Percentiles rank a stretch among this genome's conserved stretches.
These are phyloP conservation scores for Trypanosoma boissoni DNA, from an alignment of 208 protist genomes.

Conservation along the genomic window DNA sequence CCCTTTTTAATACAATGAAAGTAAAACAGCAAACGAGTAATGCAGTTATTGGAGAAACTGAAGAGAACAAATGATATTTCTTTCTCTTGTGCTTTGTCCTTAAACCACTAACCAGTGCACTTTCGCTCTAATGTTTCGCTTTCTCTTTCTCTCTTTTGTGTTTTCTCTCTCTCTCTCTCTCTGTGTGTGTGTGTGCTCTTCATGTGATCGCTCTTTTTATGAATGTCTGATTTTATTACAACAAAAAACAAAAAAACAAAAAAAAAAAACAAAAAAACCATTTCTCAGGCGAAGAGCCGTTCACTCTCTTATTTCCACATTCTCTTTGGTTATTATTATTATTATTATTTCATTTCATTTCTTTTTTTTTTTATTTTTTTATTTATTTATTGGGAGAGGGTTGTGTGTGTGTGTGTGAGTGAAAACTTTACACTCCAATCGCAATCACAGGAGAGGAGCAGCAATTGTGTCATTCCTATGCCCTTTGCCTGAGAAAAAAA, in stretches of 20 bases:
- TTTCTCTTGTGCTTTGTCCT: slow-evolving; percentile 6
- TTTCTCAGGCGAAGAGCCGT: too few relatives aligned
- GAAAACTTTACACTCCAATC: too few relatives aligned
- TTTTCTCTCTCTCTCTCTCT: slow-evolving; percentile 10
- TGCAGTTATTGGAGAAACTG: too few relatives aligned
- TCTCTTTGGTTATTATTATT: not conserved
- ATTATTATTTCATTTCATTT: slow-evolving; percentile 1
- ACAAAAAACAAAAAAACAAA: not conserved
- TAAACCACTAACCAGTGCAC: too few relatives aligned
- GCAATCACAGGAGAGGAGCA: too few relatives aligned
- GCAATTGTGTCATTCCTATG: too few relatives aligned
- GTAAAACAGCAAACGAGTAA: too few relatives aligned
- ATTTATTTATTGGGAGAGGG: not conserved
- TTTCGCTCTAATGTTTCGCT: too few relatives aligned
- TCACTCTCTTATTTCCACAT: too few relatives aligned
- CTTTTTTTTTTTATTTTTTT: slow-evolving; percentile 18
- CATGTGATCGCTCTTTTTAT: not conserved
- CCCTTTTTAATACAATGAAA: too few relatives aligned
- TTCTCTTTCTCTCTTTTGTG: slow-evolving; percentile 8
- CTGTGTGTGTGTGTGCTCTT: not conserved
- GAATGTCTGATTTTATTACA: not conserved
- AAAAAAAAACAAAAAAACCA: not conserved
- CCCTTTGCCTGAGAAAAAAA: too few relatives aligned
- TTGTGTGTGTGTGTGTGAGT: slow-evolving; percentile 1
- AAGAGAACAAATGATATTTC: slow-evolving; percentile 3